A percentile compares a stretch with the other conserved stretches of the same genome.
These are phyloP conservation scores for Neophaeococcomyces mojaviensis DNA, from an alignment of 2,329 filamentous ascomycete species.

Conservation along the genomic window DNA sequence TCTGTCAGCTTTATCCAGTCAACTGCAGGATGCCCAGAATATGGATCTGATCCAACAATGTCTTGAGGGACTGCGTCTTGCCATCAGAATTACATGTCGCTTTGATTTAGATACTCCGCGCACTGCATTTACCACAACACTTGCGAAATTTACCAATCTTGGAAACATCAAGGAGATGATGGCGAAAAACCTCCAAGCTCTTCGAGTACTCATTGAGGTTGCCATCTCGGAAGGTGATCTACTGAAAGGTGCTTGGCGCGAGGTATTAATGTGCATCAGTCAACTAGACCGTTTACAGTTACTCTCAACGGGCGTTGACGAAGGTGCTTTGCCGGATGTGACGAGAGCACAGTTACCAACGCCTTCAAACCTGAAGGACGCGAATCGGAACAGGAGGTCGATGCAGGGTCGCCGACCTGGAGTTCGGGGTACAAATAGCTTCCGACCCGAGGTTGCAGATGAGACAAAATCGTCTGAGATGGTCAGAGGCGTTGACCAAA, in stretches of 20 bases:
- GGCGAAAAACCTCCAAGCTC: constrained; percentile 89
- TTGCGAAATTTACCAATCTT: constrained; percentile 89
- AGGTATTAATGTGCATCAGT: constrained; percentile 88
- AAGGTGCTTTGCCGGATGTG: constrained; percentile 84
- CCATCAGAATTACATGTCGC: constrained; percentile 83
- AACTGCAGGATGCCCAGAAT: constrained; percentile 89
- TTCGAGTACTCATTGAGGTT: constrained; percentile 85
- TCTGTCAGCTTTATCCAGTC: constrained; percentile 84
- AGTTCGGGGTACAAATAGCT: constrained; percentile 42
- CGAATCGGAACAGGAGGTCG: constrained; percentile 56
- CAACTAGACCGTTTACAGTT: constrained; percentile 93
- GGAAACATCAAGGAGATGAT: constrained; percentile 94
- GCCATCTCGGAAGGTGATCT: constrained; percentile 88
- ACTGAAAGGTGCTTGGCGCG: constrained; percentile 85
- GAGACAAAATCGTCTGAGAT: constrained; percentile 91
- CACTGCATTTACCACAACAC: constrained; percentile 86
- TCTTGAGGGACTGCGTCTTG: constrained; percentile 89
- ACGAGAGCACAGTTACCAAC: constrained; percentile 70
- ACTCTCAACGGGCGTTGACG: constrained; percentile 89
- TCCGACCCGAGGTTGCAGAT: constrained; percentile 74
- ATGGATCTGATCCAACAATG: constrained; percentile 86
- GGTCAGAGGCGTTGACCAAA: constrained; percentile 84
- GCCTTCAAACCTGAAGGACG: constrained; percentile 44
- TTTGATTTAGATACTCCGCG: constrained; percentile 91
- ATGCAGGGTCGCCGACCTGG: constrained; percentile 47